Evolutionary conservation across 176 grass and related monocot genomes (phyloP).

Genomic region (Typha latifolia): DNA sequence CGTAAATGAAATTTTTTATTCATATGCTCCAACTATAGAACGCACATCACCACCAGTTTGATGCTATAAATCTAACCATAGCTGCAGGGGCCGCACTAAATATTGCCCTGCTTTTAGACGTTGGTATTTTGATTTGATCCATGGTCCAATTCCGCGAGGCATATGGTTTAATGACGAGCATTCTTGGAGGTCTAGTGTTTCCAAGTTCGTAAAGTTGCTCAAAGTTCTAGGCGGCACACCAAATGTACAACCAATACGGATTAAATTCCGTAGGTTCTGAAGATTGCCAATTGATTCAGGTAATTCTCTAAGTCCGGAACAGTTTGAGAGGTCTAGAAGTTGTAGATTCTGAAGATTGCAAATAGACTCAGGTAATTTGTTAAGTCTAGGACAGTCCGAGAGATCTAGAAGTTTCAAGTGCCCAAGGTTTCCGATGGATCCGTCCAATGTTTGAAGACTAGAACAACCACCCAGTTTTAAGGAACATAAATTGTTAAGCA

Average conservation of each 20-base stretch:
- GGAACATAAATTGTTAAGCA: background rate
- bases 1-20: no score
- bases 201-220: background rate
- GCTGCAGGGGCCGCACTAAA: no score
- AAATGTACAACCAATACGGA: background rate
- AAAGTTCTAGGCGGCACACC: background rate
- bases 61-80: no score
- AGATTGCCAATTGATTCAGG: conserved; percentile 6
- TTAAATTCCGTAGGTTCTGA: conserved; percentile 3
- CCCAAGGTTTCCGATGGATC: background rate
- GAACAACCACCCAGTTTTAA: background rate
- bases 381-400: background rate
- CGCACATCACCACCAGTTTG: no score
- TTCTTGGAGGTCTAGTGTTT: background rate
- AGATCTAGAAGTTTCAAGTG: conserved; percentile 8
- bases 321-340: background rate
- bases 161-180: no score
- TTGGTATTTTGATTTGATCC: no score
- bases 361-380: background rate
- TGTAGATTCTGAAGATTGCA: conserved; percentile 6
- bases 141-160: no score
- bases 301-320: background rate
- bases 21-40: no score
- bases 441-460: background rate
- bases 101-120: no score